Base-by-base conservation (phyloP, 768 basidiomycete species). In the Scleroderma bovista region DNA sequence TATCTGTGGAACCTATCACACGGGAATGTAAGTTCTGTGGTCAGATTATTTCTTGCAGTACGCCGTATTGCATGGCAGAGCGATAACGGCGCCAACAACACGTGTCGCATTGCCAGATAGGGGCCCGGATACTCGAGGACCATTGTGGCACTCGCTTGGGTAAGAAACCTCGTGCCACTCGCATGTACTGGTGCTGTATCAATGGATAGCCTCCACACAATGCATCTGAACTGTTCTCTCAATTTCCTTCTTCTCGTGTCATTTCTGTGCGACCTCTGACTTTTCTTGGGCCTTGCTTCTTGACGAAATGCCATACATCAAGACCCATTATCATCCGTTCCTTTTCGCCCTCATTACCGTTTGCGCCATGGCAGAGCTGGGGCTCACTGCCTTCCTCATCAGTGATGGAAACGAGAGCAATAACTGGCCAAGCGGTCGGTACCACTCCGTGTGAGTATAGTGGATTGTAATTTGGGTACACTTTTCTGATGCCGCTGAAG, bases 311-410 rank as follows among this genome's bases (percentile, higher is more conserved):
- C 65, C 74, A 33, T 70, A 69, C 52, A 64, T 75, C 56, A 74
- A 75, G 60, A 72, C 76, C 6, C 73, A 77, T 55, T 83, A 82
- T 52, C 81, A 83, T 51, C 82, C 82, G 2, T 74, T 81, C 53
- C 67, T 83, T 37, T 84, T 84, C 54, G 66, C 74, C 11, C 67
- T 87, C 60, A 85, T 90, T 70, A 75, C 81, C 8, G 70, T 85
- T 39, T 78, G 75, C 42, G 84, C 80, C 22, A 73, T 86, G 63
- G 80, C 84, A 17, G 86, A 90, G 65, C 75, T 89, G 46, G 85
- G 83, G 46, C 77, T 91, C 47, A 80, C 84, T 16, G 79, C 83
- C 20, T 90, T 84, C 67, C 70, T 90, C 60, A 78, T 90, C 60
- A 80, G 77, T 51, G 75, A 78, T 6, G 85, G 84, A 19, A 85